phyloP scores from a whole-genome alignment of 2,329 filamentous ascomycete species.

The Diaporthe destruens region DNA sequence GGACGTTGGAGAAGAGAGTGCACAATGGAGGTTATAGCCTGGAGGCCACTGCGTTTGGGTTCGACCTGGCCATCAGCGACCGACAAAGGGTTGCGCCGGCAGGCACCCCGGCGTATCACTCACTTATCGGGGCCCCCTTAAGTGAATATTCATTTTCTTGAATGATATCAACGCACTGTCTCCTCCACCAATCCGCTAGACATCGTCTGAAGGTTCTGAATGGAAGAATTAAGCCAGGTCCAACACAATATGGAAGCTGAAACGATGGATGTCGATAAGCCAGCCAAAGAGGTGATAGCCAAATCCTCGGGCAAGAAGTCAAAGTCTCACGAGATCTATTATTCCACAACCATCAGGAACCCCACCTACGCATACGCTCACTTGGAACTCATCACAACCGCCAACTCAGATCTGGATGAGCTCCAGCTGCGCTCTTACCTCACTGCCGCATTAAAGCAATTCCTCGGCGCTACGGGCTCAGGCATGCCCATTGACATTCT shows the following conservation, averaged over 20 bases:
- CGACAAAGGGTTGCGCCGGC: constrained; percentile 31
- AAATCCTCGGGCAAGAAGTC: constrained; percentile 47
- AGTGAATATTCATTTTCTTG: not conserved
- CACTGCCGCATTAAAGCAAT: constrained; percentile 73
- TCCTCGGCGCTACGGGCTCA: constrained; percentile 76
- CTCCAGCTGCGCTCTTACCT: constrained; percentile 74
- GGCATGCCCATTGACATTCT: constrained; percentile 79
- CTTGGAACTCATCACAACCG: constrained; percentile 58
- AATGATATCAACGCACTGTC: not conserved
- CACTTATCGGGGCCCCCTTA: constrained; percentile 3
- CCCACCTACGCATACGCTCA: constrained; percentile 70
- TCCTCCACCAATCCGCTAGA: not conserved
- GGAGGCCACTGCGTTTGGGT: constrained; percentile 3
- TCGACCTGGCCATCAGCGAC: not conserved
- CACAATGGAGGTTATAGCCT: not conserved
- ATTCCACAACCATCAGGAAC: constrained; percentile 63
- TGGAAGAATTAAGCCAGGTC: not conserved
- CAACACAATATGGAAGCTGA: constrained; percentile 15
- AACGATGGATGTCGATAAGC: constrained; percentile 46
- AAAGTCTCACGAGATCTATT: constrained; percentile 63
- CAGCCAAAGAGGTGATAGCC: not conserved
- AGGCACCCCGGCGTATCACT: not conserved
- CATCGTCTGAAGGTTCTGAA: not conserved
- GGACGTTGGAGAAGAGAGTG: not conserved
- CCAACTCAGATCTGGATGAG: constrained; percentile 62